These are phyloP conservation scores for Lentinula sp. DNA, from an alignment of 768 basidiomycete species.

Conservation along the genomic window DNA sequence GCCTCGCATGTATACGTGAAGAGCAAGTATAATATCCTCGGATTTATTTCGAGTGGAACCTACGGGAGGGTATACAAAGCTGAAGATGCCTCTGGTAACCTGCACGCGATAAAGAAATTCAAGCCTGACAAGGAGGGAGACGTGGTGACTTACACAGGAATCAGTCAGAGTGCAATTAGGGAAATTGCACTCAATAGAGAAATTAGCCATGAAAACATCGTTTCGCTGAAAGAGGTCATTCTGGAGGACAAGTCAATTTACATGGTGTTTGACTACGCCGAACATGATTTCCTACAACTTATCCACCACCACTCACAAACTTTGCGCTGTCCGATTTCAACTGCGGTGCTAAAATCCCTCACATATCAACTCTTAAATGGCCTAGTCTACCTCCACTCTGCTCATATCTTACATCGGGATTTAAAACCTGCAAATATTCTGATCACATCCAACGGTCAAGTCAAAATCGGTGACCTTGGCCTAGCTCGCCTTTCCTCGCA, in stretches of 20 bases:
- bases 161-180: slow-evolving; percentile 94
- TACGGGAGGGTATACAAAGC: slow-evolving; percentile 99
- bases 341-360: slow-evolving; percentile 83
- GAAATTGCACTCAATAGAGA: slow-evolving; percentile 94
- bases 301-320: slow-evolving; percentile 97
- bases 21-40: slow-evolving; percentile 86
- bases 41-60: slow-evolving; percentile 97
- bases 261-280: slow-evolving; percentile 99
- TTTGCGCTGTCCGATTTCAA: slow-evolving; percentile 68
- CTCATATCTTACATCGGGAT: slow-evolving; percentile 94
- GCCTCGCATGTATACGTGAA: slow-evolving; percentile 57
- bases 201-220: slow-evolving; percentile 86
- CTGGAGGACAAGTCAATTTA: slow-evolving; percentile 98
- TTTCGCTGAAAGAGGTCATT: slow-evolving; percentile 89
- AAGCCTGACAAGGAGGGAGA: slow-evolving; percentile 99
- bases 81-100: slow-evolving; percentile 58
- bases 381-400: slow-evolving; percentile 89
- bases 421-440: slow-evolving; percentile 99
- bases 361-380: slow-evolving; percentile 94
- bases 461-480: slow-evolving; percentile 98
- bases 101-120: slow-evolving; percentile 99
- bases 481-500: slow-evolving; percentile 88
- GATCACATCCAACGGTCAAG: slow-evolving; percentile 79
- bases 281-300: slow-evolving; percentile 98
- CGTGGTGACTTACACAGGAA: slow-evolving; percentile 90